Conservation (phyloP, 768 basidiomycete genomes). For the Trametes coccinea region DNA sequence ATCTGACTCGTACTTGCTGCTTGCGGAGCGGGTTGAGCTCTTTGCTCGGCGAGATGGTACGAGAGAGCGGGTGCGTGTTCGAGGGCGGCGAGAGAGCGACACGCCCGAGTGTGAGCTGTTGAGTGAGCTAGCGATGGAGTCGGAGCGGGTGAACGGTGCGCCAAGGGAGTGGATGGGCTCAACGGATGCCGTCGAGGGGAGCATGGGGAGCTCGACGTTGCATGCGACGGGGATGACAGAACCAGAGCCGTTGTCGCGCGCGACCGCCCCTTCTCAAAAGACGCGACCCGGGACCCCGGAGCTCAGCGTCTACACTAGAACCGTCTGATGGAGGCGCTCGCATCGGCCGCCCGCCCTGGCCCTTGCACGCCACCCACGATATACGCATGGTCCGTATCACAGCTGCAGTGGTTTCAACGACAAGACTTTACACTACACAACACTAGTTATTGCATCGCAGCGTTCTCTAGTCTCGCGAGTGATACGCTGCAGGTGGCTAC, state of each 20-base stretch:
- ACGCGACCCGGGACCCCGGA: slow-evolving; percentile 19
- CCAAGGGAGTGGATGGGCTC: slow-evolving; percentile 15
- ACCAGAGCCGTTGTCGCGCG: slow-evolving; percentile 16
- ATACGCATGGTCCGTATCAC: too few relatives aligned
- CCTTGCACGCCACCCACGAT: too few relatives aligned
- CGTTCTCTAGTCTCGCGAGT: too few relatives aligned
- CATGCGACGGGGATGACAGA: slow-evolving; percentile 24
- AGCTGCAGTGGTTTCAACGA: too few relatives aligned
- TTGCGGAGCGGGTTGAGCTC: slow-evolving; percentile 24
- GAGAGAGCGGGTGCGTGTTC: slow-evolving; percentile 33
- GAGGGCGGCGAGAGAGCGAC: slow-evolving; percentile 34
- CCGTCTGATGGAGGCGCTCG: slow-evolving; percentile 19
- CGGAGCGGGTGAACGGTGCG: slow-evolving; percentile 30
- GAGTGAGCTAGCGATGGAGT: slow-evolving; percentile 32
- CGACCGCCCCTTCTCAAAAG: slow-evolving; percentile 13
- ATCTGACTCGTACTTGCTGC: slow-evolving; percentile 17
- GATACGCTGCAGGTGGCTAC: too few relatives aligned
- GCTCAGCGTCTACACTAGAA: neutral
- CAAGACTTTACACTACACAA: too few relatives aligned
- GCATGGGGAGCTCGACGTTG: slow-evolving; percentile 33
- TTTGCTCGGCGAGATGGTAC: slow-evolving; percentile 27
- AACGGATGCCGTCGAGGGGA: slow-evolving; percentile 31
- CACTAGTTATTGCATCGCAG: too few relatives aligned
- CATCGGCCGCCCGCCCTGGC: neutral
- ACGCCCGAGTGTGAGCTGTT: slow-evolving; percentile 21